phyloP scores from a whole-genome alignment of 768 basidiomycete species.

The Lyophyllum decastes region DNA sequence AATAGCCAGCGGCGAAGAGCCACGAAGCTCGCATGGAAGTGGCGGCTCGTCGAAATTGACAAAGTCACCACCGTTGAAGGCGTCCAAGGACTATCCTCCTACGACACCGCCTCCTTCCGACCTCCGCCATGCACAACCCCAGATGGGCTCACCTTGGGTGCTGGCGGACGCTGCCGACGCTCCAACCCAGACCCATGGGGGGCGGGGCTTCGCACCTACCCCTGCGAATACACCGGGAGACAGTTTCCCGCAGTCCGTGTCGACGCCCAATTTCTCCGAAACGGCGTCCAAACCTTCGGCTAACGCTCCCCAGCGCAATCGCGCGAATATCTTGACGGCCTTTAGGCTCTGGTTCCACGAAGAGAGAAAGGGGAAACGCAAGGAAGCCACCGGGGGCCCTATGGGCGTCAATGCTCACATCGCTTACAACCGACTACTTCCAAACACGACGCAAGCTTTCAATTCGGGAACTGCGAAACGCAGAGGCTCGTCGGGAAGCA shows the following conservation, averaged over 20 bases:
- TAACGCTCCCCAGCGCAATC: constrained; percentile 50
- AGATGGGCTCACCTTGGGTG: constrained; percentile 75
- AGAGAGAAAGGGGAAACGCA: constrained; percentile 85
- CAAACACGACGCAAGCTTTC: constrained; percentile 9
- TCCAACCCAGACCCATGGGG: constrained; percentile 28
- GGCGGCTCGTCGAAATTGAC: constrained; percentile 59
- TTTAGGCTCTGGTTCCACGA: constrained; percentile 94
- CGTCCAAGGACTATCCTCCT: constrained; percentile 47
- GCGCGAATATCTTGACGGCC: constrained; percentile 80
- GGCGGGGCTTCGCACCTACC: constrained; percentile 28
- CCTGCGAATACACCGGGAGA: constrained; percentile 58
- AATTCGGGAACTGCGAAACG: constrained; percentile 47
- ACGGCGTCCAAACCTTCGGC: constrained; percentile 14
- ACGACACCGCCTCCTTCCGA: constrained; percentile 55
- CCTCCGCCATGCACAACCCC: constrained; percentile 34
- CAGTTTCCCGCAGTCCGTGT: constrained; percentile 40
- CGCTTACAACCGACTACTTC: constrained; percentile 22
- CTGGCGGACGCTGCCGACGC: constrained; percentile 49
- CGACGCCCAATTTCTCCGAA: constrained; percentile 42
- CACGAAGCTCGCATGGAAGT: constrained; percentile 67
- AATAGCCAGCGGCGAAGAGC: constrained; percentile 48
- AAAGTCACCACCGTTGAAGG: constrained; percentile 67
- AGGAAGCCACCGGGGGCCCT: constrained; percentile 38
- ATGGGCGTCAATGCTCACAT: constrained; percentile 28
- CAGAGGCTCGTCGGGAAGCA: constrained; percentile 35